Evolutionary conservation across 345 rosid species (phyloP), one percentile per base, ranked within the genome.

Genomic region (Sapria himalayana): DNA sequence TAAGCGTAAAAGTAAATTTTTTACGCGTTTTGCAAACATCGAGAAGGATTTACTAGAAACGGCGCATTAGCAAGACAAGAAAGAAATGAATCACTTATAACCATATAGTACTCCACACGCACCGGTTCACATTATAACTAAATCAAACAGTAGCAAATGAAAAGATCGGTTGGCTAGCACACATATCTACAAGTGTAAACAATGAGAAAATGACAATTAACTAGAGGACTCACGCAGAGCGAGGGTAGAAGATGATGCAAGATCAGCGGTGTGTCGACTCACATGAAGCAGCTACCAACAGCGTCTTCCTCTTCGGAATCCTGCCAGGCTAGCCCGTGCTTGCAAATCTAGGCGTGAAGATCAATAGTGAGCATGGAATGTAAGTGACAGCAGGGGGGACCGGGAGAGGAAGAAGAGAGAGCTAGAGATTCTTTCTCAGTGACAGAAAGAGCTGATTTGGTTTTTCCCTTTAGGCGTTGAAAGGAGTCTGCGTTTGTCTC

Each of bases 281-380:
- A 58, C 33, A 21, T 61, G 62, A 13, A 60, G n/a, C n/a, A n/a
- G n/a, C 61, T 68, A 69, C 23, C 1, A 73, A 51, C 5, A 79
- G 56, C 72, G 60, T 58, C 52, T 69, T 64, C 65, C 71, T 71
- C 0, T 65, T 65, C 49, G 79, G 79, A 62, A 71, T 64, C 76
- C 68, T 62, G 15, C 19, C 40, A 19, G 29, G 37, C 4, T 19
- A n/a, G 17, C 18, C 20, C 19, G 4, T 22, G 12, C 24, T 5
- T 41, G 16, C 8, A 41, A 16, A 6, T 37, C 10, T 37, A 37
- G 40, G 40, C 3, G 7, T 4, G 9, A 5, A 37, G 5, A 4
- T 24, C 15, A 9, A 22, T 21, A 14, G 29, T 22, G 15, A 11
- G 17, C 12, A 15, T 12, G 21, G 41, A 37, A 5, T 39, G 15